These are phyloP conservation scores for Neolentinus lepideus DNA, from an alignment of 1,284 basidiomycete genomes.

Conservation along the genomic window DNA sequence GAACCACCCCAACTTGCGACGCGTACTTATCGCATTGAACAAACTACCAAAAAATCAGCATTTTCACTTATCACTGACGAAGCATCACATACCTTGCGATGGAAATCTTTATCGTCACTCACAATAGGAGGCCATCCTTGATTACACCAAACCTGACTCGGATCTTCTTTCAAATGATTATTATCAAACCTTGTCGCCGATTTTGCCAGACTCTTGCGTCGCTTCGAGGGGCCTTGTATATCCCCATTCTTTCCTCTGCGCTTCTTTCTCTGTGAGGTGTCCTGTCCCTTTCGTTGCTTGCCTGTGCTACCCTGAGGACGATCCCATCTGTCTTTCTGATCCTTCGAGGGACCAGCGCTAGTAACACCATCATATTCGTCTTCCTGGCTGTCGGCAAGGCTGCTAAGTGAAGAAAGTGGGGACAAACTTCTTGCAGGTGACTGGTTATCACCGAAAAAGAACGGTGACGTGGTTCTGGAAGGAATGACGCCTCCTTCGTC, in stretches of 20 bases:
- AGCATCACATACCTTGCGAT: slow-evolving; percentile 9
- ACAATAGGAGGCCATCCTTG: slow-evolving; percentile 10
- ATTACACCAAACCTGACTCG: not conserved
- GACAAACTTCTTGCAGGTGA: not conserved
- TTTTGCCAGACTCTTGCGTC: not conserved
- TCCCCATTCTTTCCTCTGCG: too few species aligned
- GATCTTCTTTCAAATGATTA: not conserved
- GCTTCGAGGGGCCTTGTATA: not conserved
- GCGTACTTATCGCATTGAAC: slow-evolving; percentile 13
- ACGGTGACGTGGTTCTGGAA: not conserved
- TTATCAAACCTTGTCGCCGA: not conserved
- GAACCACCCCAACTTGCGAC: not conserved
- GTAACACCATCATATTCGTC: not conserved
- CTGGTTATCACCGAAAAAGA: too few species aligned
- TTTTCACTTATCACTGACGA: not conserved
- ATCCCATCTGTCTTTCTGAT: not conserved
- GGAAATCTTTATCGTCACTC: slow-evolving; percentile 5
- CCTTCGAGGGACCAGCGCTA: not conserved
- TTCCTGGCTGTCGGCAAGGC: not conserved
- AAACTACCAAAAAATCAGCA: slow-evolving; percentile 6
- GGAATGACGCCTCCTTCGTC: not conserved
- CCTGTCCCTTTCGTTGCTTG: too few species aligned
- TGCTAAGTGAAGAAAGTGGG: not conserved
- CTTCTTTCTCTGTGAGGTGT: too few species aligned
- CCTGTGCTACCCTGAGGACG: not conserved